Evolutionary conservation across 2,329 filamentous ascomycete species (phyloP).

Genomic region (Fusarium sp.): DNA sequence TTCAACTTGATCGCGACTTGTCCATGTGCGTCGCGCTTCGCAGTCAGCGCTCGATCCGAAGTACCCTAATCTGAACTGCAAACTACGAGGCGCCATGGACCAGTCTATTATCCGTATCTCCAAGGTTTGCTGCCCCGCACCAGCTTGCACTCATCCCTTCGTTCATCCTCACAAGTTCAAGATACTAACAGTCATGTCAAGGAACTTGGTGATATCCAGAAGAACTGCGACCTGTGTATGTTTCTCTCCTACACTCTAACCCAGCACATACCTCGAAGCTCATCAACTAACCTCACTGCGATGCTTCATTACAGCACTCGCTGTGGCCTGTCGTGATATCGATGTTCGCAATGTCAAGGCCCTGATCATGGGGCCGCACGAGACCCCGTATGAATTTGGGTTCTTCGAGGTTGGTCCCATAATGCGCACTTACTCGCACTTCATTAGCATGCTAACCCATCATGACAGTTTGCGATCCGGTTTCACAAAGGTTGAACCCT

Average conservation of each 20-base stretch:
- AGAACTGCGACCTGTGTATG: conserved; percentile 86
- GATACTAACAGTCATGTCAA: conserved; percentile 55
- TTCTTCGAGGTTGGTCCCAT: conserved; percentile 85
- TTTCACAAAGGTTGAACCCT: conserved; percentile 77
- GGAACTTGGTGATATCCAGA: conserved; percentile 90
- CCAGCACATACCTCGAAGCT: background rate
- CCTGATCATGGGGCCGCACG: conserved; percentile 91
- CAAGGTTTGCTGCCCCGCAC: conserved; percentile 69
- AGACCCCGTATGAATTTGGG: conserved; percentile 96
- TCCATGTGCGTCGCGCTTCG: conserved; percentile 37
- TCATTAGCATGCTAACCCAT: conserved; percentile 10
- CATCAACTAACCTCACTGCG: conserved; percentile 18
- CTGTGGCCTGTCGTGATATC: conserved; percentile 87
- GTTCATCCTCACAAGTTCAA: conserved; percentile 33
- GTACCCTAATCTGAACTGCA: conserved; percentile 27
- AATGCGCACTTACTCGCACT: background rate
- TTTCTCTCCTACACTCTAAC: conserved; percentile 21
- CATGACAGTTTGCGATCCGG: conserved; percentile 77
- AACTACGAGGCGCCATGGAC: conserved; percentile 64
- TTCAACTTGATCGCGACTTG: conserved; percentile 12
- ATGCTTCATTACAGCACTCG: conserved; percentile 72
- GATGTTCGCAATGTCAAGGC: conserved; percentile 92
- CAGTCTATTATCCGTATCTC: conserved; percentile 91
- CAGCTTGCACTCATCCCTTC: conserved; percentile 32
- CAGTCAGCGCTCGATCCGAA: conserved; percentile 5